Evolutionary conservation across 2,329 filamentous ascomycete genomes (phyloP).

Genomic region (Monilinia polystroma): DNA sequence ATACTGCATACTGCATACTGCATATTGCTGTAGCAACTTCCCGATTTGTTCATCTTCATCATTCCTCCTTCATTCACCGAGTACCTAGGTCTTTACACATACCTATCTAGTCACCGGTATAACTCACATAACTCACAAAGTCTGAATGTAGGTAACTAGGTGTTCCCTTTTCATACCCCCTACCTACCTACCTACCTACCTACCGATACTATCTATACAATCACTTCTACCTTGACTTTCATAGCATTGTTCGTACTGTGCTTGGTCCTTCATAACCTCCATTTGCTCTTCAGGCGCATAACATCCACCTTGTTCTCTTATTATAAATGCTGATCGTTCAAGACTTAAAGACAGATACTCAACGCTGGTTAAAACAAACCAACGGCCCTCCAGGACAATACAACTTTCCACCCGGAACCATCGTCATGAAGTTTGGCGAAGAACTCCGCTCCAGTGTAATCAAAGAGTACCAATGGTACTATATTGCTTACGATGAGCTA

Average conservation of each 20-base stretch:
- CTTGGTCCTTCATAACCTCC: neutral
- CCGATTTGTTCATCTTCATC: too few relatives aligned
- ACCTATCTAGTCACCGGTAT: too few relatives aligned
- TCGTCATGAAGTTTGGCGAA: constrained; percentile 86
- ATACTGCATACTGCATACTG: too few relatives aligned
- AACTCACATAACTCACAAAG: too few relatives aligned
- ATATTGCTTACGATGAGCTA: constrained; percentile 94
- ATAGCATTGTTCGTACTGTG: neutral
- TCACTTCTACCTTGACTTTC: neutral
- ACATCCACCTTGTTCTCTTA: neutral
- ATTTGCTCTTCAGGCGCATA: neutral
- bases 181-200: too few relatives aligned
- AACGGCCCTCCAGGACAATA: constrained; percentile 26
- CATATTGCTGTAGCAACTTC: too few relatives aligned
- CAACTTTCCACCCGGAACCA: constrained; percentile 46
- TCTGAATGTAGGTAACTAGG: too few relatives aligned
- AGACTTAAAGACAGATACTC: constrained; percentile 32
- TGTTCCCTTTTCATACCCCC: too few relatives aligned
- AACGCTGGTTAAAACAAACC: constrained; percentile 27
- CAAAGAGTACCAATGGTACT: constrained; percentile 96
- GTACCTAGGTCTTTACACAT: too few relatives aligned
- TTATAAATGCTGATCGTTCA: constrained; percentile 35
- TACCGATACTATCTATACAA: neutral
- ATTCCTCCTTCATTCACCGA: too few relatives aligned
- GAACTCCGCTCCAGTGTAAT: constrained; percentile 95